Percentiles rank a stretch among this genome's conserved stretches.
Evolutionary conservation across 371 early-diverging fungal species (phyloP).

Genomic region (Chytridium lagenaria): DNA sequence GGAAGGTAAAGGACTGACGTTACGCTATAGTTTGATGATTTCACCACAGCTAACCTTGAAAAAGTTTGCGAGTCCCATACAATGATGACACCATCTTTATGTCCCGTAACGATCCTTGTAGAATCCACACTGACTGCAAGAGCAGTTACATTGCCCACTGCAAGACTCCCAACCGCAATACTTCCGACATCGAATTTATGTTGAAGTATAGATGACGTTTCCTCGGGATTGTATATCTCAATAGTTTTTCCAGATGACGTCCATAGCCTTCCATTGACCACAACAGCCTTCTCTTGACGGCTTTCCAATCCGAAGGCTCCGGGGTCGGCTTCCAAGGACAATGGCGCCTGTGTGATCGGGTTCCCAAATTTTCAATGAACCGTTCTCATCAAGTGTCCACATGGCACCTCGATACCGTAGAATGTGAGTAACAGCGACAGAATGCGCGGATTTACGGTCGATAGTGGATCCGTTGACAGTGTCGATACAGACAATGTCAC

Average conservation of each 20-base stretch:
- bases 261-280: conserved; percentile 66
- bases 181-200: conserved; percentile 48
- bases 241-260: conserved; percentile 61
- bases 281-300: conserved; percentile 48
- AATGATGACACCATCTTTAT: conserved; percentile 81
- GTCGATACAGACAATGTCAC: conserved; percentile 67
- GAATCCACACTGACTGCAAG: conserved; percentile 46
- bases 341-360: conserved; percentile 38
- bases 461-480: conserved; percentile 54
- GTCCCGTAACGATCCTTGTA: conserved; percentile 66
- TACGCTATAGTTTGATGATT: conserved; percentile 72
- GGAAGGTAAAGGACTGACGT: conserved; percentile 67
- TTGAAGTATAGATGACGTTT: conserved; percentile 32
- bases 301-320: conserved; percentile 48
- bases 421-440: conserved; percentile 66
- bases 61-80: conserved; percentile 69
- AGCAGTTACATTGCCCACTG: conserved; percentile 65
- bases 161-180: conserved; percentile 42
- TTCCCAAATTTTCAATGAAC: conserved; percentile 73
- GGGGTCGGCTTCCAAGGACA: conserved; percentile 32
- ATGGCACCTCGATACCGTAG: conserved; percentile 65
- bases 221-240: conserved; percentile 54
- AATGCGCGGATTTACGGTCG: conserved; percentile 65
- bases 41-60: conserved; percentile 56
- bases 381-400: conserved; percentile 80